phyloP scores from a whole-genome alignment of 345 rosid species.

The Gynandropsis gynandra region DNA sequence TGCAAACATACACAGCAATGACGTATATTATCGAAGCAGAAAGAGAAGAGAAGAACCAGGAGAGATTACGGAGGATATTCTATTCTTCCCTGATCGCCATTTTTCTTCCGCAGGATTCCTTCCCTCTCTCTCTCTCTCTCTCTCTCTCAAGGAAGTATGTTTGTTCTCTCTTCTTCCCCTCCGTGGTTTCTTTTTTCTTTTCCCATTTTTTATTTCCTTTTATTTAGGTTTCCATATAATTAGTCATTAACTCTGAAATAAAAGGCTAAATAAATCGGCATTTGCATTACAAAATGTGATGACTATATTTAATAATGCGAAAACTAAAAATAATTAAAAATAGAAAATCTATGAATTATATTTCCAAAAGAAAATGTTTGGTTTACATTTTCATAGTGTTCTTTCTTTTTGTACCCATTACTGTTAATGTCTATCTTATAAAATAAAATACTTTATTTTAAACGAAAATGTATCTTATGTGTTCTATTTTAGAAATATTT shows the following conservation, averaged over 20 bases:
- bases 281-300: too few species aligned
- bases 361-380: too few species aligned
- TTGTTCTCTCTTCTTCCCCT: neutral
- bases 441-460: too few species aligned
- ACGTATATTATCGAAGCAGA: conserved; percentile 1
- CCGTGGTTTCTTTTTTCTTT: neutral
- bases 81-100: conserved; percentile 42
- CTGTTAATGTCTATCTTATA: too few species aligned
- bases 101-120: conserved; percentile 27
- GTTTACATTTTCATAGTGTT: too few species aligned
- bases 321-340: too few species aligned
- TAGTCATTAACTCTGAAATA: conserved; percentile 2
- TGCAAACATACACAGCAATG: neutral
- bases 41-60: conserved; percentile 25
- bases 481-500: too few species aligned
- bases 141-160: conserved; percentile 1
- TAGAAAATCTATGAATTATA: too few species aligned
- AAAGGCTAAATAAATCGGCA: too few species aligned
- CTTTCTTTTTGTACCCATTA: too few species aligned
- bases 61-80: conserved; percentile 36
- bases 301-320: too few species aligned
- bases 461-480: too few species aligned
- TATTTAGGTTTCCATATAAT: conserved; percentile 6
- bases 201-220: conserved; percentile 1
- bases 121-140: conserved; percentile 14